phyloP scores from a whole-genome alignment of 371 early-diverging fungal species.

The Apophysomyces trapeziformis region DNA sequence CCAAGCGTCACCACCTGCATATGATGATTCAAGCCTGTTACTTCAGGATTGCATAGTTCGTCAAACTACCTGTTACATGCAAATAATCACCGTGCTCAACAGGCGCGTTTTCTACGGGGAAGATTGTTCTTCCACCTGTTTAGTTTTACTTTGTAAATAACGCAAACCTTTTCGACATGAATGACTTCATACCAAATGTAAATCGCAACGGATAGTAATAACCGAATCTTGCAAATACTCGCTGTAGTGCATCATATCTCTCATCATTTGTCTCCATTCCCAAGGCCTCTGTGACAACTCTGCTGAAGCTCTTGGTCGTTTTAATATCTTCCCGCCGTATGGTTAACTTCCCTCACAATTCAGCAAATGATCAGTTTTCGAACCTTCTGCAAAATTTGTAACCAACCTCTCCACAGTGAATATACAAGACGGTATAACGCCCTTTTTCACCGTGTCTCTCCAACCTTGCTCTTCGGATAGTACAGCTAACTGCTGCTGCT shows the following conservation, averaged over 20 bases:
- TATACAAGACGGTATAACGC: no score
- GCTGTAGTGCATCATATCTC: not conserved
- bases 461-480: no score
- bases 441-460: no score
- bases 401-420: no score
- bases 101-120: no score
- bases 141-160: not conserved
- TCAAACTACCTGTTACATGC: no score
- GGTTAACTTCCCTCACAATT: not conserved
- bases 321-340: not conserved
- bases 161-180: not conserved
- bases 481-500: no score
- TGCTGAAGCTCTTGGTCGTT: not conserved
- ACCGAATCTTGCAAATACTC: not conserved
- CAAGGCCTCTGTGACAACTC: not conserved
- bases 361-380: no score
- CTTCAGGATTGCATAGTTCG: no score
- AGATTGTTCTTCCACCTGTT: not conserved
- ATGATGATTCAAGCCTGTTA: no score
- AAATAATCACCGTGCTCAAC: no score
- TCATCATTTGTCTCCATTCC: not conserved
- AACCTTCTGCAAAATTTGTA: no score
- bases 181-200: not conserved
- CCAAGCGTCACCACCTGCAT: not conserved
- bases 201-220: not conserved